Percentiles rank a stretch among this genome's conserved stretches.
These are phyloP conservation scores for Metschnikowia hibisci DNA, from an alignment of 805 yeast genomes.

Conservation along the genomic window DNA sequence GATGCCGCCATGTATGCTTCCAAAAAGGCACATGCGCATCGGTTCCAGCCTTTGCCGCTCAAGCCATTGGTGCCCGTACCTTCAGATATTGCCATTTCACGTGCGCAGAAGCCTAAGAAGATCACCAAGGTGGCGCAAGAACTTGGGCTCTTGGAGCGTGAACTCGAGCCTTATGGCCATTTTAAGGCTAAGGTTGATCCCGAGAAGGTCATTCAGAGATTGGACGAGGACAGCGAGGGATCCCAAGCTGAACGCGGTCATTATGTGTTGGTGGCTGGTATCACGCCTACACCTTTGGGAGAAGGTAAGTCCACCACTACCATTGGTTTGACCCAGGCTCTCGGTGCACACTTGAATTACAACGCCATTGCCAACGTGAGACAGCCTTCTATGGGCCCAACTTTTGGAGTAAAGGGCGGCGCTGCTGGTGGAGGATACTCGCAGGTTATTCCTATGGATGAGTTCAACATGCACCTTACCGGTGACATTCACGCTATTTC, in stretches of 20 bases:
- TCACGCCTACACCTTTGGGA: constrained; percentile 97
- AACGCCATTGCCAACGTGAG: constrained; percentile 91
- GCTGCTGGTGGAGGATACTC: constrained; percentile 99
- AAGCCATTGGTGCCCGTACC: constrained; percentile 65
- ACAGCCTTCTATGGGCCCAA: constrained; percentile 98
- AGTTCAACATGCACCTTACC: constrained; percentile 94
- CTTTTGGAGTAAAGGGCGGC: constrained; percentile 98
- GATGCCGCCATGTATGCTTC: constrained; percentile 68
- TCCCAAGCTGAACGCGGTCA: constrained; percentile 65
- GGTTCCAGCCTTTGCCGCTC: constrained; percentile 54
- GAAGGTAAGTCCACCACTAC: constrained; percentile 98
- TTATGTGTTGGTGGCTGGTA: constrained; percentile 91
- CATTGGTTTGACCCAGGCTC: constrained; percentile 93
- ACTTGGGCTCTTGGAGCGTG: constrained; percentile 71
- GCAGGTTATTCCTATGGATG: constrained; percentile 98
- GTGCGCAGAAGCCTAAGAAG: constrained; percentile 83
- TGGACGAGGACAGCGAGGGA: constrained; percentile 67
- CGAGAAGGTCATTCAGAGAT: constrained; percentile 32
- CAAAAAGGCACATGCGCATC: constrained; percentile 44
- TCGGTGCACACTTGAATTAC: constrained; percentile 83
- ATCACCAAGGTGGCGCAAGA: constrained; percentile 73
- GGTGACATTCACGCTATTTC: constrained; percentile 97
- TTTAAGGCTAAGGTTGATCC: constrained; percentile 83
- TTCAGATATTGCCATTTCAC: constrained; percentile 83
- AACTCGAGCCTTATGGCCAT: constrained; percentile 84